A percentile compares a stretch with the other conserved stretches of the same genome.
Conservation (phyloP, 805 yeast species). For the Kluyveromyces lactis region DNA sequence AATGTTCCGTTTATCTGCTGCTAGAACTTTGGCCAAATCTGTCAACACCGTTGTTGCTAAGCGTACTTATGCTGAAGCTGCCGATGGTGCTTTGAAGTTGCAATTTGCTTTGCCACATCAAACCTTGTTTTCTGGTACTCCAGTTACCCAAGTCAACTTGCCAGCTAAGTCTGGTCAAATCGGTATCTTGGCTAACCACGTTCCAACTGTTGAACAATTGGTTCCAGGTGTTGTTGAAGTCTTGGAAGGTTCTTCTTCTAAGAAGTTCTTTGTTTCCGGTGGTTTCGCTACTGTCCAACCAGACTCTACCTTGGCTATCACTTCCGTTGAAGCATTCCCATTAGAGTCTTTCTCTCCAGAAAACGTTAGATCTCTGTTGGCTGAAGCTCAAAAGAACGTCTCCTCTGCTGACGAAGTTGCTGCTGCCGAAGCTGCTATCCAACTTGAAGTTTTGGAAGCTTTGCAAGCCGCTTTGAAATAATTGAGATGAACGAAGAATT, state of each 20-base stretch:
- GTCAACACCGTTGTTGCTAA: conserved; percentile 44
- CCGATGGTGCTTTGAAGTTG: conserved; percentile 70
- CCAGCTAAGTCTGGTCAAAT: conserved; percentile 94
- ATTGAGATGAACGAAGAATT: neutral
- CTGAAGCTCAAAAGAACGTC: conserved; percentile 91
- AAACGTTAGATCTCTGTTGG: conserved; percentile 68
- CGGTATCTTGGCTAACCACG: conserved; percentile 97
- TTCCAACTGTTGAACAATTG: conserved; percentile 93
- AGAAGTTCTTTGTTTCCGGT: conserved; percentile 86
- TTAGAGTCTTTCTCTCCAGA: conserved; percentile 77
- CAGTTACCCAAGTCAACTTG: conserved; percentile 72
- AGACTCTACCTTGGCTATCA: conserved; percentile 80
- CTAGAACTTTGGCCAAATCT: conserved; percentile 23
- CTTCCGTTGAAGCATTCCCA: conserved; percentile 93
- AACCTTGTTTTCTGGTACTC: conserved; percentile 44
- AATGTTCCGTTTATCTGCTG: conserved; percentile 22
- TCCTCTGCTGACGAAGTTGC: conserved; percentile 76
- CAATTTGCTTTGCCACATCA: conserved; percentile 89
- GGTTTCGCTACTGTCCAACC: conserved; percentile 97
- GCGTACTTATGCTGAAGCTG: conserved; percentile 85
- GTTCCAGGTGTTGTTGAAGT: conserved; percentile 93
- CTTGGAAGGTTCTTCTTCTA: conserved; percentile 62
- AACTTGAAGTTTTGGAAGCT: conserved; percentile 94
- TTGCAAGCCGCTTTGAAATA: conserved; percentile 44
- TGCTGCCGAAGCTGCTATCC: conserved; percentile 92